These are phyloP conservation scores for Rubus parviflorus DNA, from an alignment of 306 rosid genomes.

Conservation along the genomic window DNA sequence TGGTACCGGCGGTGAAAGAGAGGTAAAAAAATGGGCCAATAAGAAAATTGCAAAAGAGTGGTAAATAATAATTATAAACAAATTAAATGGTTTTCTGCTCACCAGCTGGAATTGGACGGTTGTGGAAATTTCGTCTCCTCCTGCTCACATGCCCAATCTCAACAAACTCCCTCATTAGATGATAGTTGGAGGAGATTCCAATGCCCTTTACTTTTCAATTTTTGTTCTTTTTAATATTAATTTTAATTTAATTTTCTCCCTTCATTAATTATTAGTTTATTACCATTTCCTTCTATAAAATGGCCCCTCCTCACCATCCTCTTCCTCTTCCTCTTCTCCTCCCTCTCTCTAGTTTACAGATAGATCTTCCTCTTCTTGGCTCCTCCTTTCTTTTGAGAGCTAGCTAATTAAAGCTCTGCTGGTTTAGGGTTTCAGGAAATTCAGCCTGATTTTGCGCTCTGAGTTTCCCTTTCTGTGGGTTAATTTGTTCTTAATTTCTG, in stretches of 20 bases:
- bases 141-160: constrained; percentile 26
- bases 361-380: background rate
- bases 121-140: constrained; percentile 28
- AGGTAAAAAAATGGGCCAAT: background rate
- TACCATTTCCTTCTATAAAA: constrained; percentile 50
- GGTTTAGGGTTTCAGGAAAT: background rate
- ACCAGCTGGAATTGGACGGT: constrained; percentile 45
- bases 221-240: background rate
- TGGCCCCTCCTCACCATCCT: constrained; percentile 25
- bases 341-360: background rate
- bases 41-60: background rate
- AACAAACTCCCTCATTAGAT: constrained; percentile 18
- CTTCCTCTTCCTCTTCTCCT: constrained; percentile 31
- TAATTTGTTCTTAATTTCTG: background rate
- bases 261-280: background rate
- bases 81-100: constrained; percentile 1
- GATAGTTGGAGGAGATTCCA: constrained; percentile 43
- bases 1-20: constrained; percentile 28
- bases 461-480: background rate
- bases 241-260: background rate
- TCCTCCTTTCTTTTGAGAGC: background rate
- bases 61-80: background rate
- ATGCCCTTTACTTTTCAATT: constrained; percentile 15
- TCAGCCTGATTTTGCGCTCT: background rate
- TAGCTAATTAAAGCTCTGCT: constrained; percentile 11